phyloP scores from a whole-genome alignment of 2,329 filamentous ascomycete genomes.

The Penicillium sp. region DNA sequence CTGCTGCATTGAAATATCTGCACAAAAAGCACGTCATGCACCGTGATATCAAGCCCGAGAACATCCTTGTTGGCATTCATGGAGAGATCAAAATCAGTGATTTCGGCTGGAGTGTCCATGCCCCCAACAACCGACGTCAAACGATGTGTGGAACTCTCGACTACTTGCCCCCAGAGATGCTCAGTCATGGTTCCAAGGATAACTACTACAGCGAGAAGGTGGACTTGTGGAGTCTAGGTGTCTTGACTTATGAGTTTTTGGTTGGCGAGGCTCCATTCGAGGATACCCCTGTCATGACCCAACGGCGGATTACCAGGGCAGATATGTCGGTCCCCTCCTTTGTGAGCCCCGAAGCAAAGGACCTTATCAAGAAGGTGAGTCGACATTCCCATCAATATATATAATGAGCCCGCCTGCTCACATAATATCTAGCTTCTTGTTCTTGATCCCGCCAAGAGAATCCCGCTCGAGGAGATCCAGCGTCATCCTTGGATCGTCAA shows the following conservation, averaged over 20 bases:
- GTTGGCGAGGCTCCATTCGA: constrained; percentile 97
- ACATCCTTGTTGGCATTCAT: constrained; percentile 92
- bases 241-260: constrained; percentile 93
- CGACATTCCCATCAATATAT: neutral
- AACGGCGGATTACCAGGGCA: constrained; percentile 78
- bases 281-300: constrained; percentile 91
- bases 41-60: constrained; percentile 95
- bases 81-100: constrained; percentile 98
- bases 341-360: constrained; percentile 83
- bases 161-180: constrained; percentile 97
- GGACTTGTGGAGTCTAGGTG: constrained; percentile 92
- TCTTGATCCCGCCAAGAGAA: constrained; percentile 87
- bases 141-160: constrained; percentile 98
- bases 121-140: constrained; percentile 86
- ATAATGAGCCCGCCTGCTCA: constrained; percentile 18
- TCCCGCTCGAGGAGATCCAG: constrained; percentile 84
- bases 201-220: constrained; percentile 95
- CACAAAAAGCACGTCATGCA: constrained; percentile 98
- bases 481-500: constrained; percentile 95
- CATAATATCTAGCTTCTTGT: constrained; percentile 66
- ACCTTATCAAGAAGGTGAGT: constrained; percentile 82
- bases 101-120: constrained; percentile 98
- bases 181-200: constrained; percentile 73
- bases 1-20: constrained; percentile 81
- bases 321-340: constrained; percentile 93